Conservation (phyloP, 148 eudicot genomes). For the Amaranthus hypochondriacus region DNA sequence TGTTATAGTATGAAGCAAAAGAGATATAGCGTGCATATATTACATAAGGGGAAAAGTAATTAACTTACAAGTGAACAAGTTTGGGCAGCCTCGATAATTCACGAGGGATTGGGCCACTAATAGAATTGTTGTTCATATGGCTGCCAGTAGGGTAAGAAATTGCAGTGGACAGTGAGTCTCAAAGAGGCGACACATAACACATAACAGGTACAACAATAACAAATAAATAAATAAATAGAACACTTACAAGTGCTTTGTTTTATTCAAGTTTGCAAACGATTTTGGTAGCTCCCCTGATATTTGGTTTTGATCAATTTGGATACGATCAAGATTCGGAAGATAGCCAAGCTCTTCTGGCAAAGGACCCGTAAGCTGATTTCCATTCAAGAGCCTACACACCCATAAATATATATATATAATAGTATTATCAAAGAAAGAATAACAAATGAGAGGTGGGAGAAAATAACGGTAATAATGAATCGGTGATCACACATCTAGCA, state of each 20-base stretch:
- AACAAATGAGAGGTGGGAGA: no score
- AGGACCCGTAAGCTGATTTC: conserved; percentile 70
- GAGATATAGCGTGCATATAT: background rate
- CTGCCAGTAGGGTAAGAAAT: conserved; percentile 17
- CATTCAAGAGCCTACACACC: conserved; percentile 58
- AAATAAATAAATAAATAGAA: background rate
- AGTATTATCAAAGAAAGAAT: background rate
- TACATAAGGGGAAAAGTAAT: background rate
- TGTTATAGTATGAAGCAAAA: no score
- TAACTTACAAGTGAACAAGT: conserved; percentile 74
- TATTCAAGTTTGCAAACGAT: conserved; percentile 68
- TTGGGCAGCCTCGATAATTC: conserved; percentile 52
- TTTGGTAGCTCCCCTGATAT: conserved; percentile 77
- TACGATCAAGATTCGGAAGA: conserved; percentile 55
- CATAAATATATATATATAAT: background rate
- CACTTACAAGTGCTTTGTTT: conserved; percentile 71
- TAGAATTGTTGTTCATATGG: conserved; percentile 71
- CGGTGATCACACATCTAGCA: background rate
- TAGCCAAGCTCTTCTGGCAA: conserved; percentile 77
- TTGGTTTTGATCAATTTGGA: conserved; percentile 67
- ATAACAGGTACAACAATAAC: background rate
- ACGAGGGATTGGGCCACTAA: conserved; percentile 76
- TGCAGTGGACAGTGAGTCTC: background rate
- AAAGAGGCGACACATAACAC: background rate
- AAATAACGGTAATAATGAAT: background rate